Evolutionary conservation across 2,329 filamentous ascomycete species (phyloP).

Genomic region (Ascochyta lentis): DNA sequence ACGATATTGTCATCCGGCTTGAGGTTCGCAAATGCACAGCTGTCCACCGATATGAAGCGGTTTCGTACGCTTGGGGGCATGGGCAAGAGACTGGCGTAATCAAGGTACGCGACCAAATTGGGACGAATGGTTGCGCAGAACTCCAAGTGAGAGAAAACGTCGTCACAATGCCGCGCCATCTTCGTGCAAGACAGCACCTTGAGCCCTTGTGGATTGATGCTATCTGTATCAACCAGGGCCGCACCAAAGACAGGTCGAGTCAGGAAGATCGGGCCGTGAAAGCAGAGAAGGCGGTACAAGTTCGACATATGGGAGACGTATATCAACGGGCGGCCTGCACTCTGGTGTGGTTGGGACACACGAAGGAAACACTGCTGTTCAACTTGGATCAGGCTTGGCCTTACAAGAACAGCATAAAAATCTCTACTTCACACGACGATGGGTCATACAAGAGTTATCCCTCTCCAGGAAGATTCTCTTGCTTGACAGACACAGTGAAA

Average conservation of each 20-base stretch:
- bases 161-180: background rate
- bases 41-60: background rate
- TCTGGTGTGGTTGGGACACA: background rate
- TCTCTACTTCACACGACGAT: background rate
- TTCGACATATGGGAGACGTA: background rate
- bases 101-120: background rate
- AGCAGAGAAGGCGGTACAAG: background rate
- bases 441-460: constrained; percentile 3
- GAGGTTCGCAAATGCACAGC: background rate
- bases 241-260: no score
- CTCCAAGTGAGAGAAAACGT: background rate
- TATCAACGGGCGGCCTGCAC: background rate
- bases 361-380: background rate
- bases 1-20: background rate
- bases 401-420: background rate
- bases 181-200: background rate
- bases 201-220: constrained; percentile 1
- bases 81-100: background rate
- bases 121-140: background rate
- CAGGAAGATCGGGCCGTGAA: background rate
- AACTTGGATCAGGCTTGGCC: background rate
- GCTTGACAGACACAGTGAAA: background rate
- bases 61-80: constrained; percentile 1
- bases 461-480: background rate
- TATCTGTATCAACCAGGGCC: background rate